These are phyloP conservation scores for Eucalyptus erythrocorys DNA, from an alignment of 345 rosid species.

Conservation along the genomic window DNA sequence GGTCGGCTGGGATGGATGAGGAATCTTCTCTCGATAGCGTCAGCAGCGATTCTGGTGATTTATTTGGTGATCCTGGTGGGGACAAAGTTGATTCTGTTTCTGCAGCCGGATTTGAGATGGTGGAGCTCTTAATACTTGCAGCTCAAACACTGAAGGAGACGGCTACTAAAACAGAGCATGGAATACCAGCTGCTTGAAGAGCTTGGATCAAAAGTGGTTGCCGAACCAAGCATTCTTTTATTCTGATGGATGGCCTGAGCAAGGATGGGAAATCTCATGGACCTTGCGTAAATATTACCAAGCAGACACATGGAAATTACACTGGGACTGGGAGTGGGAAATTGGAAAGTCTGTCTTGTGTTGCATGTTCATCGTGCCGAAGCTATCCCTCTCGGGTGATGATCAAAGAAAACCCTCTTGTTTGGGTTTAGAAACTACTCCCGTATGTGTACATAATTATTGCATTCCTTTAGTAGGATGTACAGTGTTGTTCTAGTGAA, in stretches of 20 bases:
- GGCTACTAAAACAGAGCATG: not conserved
- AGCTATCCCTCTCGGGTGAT: not conserved
- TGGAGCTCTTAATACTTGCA: constrained; percentile 80
- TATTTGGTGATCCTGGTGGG: constrained; percentile 9
- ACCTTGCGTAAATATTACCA: not conserved
- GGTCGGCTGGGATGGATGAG: constrained; percentile 67
- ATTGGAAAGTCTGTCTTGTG: not conserved
- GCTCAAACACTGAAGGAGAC: constrained; percentile 45
- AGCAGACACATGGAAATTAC: not conserved
- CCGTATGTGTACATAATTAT: not conserved
- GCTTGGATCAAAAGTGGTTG: not conserved
- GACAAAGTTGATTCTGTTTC: constrained; percentile 64
- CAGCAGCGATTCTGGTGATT: not conserved
- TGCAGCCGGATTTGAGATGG: constrained; percentile 97
- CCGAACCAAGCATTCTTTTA: not conserved
- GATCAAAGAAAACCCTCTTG: not conserved
- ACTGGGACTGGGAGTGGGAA: not conserved
- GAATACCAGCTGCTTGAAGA: not conserved
- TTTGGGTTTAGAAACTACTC: not conserved
- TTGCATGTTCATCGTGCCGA: not conserved
- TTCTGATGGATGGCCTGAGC: not conserved
- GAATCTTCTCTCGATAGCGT: constrained; percentile 17
- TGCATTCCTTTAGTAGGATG: not conserved
- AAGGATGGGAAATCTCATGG: not conserved
- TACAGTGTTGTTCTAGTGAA: not conserved